Percentiles rank a stretch among this genome's conserved stretches.
Evolutionary conservation across 2,329 filamentous ascomycete species (phyloP).

Genomic region (Diaporthe capsici): DNA sequence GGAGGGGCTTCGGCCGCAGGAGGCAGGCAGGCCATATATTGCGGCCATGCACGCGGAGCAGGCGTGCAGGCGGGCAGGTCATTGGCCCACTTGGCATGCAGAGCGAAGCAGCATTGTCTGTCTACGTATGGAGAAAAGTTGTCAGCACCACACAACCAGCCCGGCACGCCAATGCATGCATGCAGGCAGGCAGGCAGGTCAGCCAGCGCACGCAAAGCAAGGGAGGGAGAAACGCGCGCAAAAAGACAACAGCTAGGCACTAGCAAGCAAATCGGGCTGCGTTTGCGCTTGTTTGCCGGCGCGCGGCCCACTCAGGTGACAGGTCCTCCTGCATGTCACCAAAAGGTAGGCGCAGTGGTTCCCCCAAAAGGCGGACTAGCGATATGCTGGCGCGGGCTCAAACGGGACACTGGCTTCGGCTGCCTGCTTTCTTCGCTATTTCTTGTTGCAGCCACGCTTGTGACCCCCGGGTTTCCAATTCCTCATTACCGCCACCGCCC

Average conservation of each 20-base stretch:
- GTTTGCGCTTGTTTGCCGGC: constrained; percentile 17
- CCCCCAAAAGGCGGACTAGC: not conserved
- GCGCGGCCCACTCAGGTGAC: constrained; percentile 1
- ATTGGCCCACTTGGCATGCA: constrained; percentile 30
- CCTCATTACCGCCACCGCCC: not conserved
- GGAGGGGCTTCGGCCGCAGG: constrained; percentile 28
- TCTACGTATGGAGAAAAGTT: not conserved
- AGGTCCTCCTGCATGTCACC: constrained; percentile 14
- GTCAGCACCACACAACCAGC: constrained; percentile 12
- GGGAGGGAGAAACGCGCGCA: constrained; percentile 32
- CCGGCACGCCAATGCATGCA: not conserved
- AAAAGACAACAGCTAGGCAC: not conserved
- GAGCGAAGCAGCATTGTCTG: not conserved
- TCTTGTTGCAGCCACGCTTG: constrained; percentile 4
- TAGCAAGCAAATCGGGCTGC: constrained; percentile 9
- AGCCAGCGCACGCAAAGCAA: constrained; percentile 6
- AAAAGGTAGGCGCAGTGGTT: constrained; percentile 22
- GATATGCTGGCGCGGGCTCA: not conserved
- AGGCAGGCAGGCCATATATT: constrained; percentile 33
- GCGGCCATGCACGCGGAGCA: constrained; percentile 27
- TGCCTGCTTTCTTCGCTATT: not conserved
- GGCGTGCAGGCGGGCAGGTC: not conserved
- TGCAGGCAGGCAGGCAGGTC: not conserved
- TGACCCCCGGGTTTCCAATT: not conserved
- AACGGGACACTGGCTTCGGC: constrained; percentile 18